These are phyloP conservation scores for Nakazawaea wickerhamii DNA, from an alignment of 805 yeast genomes.

Conservation along the genomic window DNA sequence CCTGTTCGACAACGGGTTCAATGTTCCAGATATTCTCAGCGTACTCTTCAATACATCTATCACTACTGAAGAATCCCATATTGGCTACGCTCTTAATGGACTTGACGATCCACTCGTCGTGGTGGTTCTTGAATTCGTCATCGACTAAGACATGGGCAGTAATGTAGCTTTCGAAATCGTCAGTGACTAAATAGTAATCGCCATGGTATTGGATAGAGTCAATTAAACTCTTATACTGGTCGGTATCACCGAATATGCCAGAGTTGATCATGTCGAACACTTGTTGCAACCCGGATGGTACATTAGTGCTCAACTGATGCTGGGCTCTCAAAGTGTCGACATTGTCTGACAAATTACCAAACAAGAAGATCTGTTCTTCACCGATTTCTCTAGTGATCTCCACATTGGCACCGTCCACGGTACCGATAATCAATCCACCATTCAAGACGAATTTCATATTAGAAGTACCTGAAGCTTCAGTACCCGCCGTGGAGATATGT, in stretches of 20 bases:
- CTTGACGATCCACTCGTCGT: conserved; percentile 72
- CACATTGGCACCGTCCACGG: conserved; percentile 96
- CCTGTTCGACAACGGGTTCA: conserved; percentile 50
- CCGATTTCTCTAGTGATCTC: conserved; percentile 93
- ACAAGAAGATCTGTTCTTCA: conserved; percentile 85
- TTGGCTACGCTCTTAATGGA: conserved; percentile 77
- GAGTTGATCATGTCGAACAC: conserved; percentile 65
- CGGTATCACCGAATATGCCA: conserved; percentile 65
- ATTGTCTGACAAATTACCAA: conserved; percentile 85
- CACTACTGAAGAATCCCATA: conserved; percentile 90
- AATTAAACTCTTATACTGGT: conserved; percentile 61
- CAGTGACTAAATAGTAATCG: conserved; percentile 81
- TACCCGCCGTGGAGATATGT: conserved; percentile 95
- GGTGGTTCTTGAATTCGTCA: conserved; percentile 55
- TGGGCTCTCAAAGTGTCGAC: conserved; percentile 80
- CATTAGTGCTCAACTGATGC: conserved; percentile 53
- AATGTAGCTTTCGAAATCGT: conserved; percentile 83
- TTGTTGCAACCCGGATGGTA: conserved; percentile 53
- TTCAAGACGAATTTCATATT: conserved; percentile 93
- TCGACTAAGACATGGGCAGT: conserved; percentile 78
- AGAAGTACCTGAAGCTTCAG: conserved; percentile 94
- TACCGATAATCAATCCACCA: conserved; percentile 92
- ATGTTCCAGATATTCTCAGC: conserved; percentile 92
- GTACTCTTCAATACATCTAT: conserved; percentile 86
- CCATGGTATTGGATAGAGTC: conserved; percentile 70